Evolutionary conservation across 495 filamentous ascomycete genomes (phyloP), one percentile per base, ranked within the genome.

Genomic region (Hypoxylon subgilvum): DNA sequence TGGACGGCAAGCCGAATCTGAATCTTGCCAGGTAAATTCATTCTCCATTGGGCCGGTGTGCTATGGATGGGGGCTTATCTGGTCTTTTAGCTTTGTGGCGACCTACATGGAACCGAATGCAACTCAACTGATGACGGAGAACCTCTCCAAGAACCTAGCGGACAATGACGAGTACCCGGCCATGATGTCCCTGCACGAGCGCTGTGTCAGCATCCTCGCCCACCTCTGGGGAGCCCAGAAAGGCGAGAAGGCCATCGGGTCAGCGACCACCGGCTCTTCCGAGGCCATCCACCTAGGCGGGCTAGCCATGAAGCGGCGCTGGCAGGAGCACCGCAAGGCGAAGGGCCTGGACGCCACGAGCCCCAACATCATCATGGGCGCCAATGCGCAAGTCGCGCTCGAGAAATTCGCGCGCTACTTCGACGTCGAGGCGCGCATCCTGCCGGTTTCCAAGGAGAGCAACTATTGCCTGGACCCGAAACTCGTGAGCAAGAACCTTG

Each of bases 81-180:
- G 18, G 9, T n/a, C 6, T 48, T 1, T 31, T 22, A 83, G 79
- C 56, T 91, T 91, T 60, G 87, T 90, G 3, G 81, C 82, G 32
- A 90, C 88, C 2, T 90, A 86, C 57, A 85, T 89, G 81, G 88
- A 90, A 53, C 72, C 77, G 0, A 76, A 87, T 48, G 86, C 86
- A 27, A 79, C 83, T 40, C 72, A 81, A 46, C 73, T 91, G 25
- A 85, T 90, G 76, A 63, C 79, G 12, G 87, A 89, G 50, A 91
- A 90, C 56, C 68, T 89, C 5, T 68, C 76, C 32, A 90, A 91
- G 71, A 90, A 90, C 58, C 63, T 82, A 44, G 76, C 82, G 28
- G 88, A 90, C 59, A 85, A 84, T 3, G 88, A 91, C 67, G 88
- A 90, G 63, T 91, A 91, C 63, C 88, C 88, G 6, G 86, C 86